Evolutionary conservation across 768 basidiomycete species (phyloP), one percentile per base, ranked within the genome.

Genomic region (Auriscalpium vulgare): DNA sequence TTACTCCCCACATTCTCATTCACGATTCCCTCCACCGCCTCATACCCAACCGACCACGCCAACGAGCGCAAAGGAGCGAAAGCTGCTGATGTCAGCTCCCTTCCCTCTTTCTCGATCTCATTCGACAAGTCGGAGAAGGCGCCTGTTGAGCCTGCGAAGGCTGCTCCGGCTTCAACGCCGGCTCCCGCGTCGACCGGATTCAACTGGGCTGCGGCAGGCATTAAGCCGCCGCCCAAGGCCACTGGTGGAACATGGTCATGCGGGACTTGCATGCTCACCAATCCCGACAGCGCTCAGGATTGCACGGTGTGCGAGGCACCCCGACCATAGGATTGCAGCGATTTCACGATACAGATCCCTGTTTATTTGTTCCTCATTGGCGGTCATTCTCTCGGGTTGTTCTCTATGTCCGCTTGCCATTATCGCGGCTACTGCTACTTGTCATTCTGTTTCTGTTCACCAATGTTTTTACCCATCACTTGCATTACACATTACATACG

Each of bases 1-100:
- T 74, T 74, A 11, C 73, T 88, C 10, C 85, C 85, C 4, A 65
- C 56, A 5, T 79, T 67, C 55, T 67, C 74, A 40, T 71, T 78
- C 59, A 54, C 54, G 51, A 59, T 81, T 51, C 47, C 56, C 13
- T 21, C 48, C n/a, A 40, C 58, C 8, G 34, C 21, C 9, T 29
- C 7, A 29, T 36, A 16, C 50, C 59, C 16, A n/a, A 56, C 35
- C 23, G 38, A 21, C 10, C 11, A 36, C 45, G 34, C n/a, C 35
- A 48, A 47, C 35, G 17, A 34, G n/a, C 37, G 47, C 34, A 34
- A 54, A 16, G 55, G 29, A 8, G 53, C 47, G 10, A 54, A 52
- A 37, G 19, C 56, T 11, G 47, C 47, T 54, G 51, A 63, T 43
- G 57, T 57, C n/a, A 13, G 36, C 7, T 55, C 53, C 8, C 35